Conservation (phyloP, 1,139 yeast species). For the Suhomyces maxii region DNA sequence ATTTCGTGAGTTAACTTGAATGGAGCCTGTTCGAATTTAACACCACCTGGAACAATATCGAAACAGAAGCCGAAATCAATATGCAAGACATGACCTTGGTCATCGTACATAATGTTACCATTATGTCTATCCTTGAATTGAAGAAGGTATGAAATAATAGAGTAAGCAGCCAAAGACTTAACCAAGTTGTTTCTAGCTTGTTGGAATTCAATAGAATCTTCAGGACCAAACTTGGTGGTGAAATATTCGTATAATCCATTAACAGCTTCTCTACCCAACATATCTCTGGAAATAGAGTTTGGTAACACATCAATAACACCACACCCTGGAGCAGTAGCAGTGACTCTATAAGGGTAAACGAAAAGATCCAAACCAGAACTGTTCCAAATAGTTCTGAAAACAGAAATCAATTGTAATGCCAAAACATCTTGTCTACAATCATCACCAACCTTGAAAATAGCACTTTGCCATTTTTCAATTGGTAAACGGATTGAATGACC, state of each 20-base stretch:
- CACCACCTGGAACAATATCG: conserved; percentile 99
- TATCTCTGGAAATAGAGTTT: conserved; percentile 91
- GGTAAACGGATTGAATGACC: conserved; percentile 36
- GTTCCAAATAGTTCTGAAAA: conserved; percentile 89
- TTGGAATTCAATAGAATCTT: conserved; percentile 85
- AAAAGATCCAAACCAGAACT: conserved; percentile 84
- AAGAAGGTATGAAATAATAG: conserved; percentile 85
- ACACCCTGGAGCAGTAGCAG: conserved; percentile 99
- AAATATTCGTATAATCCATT: conserved; percentile 94
- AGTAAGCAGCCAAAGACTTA: conserved; percentile 92
- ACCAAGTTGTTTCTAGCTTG: conserved; percentile 89
- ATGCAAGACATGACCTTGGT: conserved; percentile 90
- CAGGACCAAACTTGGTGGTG: conserved; percentile 90
- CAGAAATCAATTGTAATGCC: conserved; percentile 87
- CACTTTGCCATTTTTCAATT: conserved; percentile 81
- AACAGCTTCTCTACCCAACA: conserved; percentile 98
- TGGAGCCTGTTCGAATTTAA: conserved; percentile 95
- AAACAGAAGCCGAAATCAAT: conserved; percentile 98
- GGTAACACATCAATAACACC: conserved; percentile 98
- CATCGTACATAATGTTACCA: conserved; percentile 98
- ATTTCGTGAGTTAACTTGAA: conserved; percentile 95
- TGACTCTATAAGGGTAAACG: conserved; percentile 91
- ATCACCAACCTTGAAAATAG: conserved; percentile 98
- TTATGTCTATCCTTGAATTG: conserved; percentile 98
- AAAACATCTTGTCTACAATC: conserved; percentile 98